These are phyloP conservation scores for Fonsecaea pugnacius DNA, from an alignment of 2,329 filamentous ascomycete genomes.

Conservation along the genomic window DNA sequence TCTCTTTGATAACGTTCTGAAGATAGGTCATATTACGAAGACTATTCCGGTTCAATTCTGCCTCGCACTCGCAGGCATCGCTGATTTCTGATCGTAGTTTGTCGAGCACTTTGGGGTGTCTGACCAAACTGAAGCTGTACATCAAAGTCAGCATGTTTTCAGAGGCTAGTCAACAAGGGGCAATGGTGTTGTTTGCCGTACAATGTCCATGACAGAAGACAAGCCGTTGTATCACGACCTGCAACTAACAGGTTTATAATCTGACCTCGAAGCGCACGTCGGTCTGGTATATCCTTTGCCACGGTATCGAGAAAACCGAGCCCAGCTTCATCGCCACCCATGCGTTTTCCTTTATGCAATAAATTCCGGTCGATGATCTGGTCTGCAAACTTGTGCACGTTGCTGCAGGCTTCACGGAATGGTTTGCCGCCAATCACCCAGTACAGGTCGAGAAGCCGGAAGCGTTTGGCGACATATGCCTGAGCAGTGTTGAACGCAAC, in stretches of 20 bases:
- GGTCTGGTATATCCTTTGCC: slow-evolving; percentile 51
- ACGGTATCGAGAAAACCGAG: slow-evolving; percentile 43
- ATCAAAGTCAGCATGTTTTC: slow-evolving; percentile 41
- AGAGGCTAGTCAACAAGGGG: background rate
- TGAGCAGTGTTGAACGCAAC: slow-evolving; percentile 56
- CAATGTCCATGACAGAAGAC: slow-evolving; percentile 76
- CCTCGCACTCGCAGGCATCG: slow-evolving; percentile 46
- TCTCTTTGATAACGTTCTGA: slow-evolving; percentile 56
- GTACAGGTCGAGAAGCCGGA: slow-evolving; percentile 49
- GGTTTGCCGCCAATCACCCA: slow-evolving; percentile 50
- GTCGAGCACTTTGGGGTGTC: slow-evolving; percentile 67
- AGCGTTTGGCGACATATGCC: slow-evolving; percentile 45
- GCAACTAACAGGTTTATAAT: slow-evolving; percentile 75
- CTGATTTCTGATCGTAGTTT: slow-evolving; percentile 75
- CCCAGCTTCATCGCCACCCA: background rate
- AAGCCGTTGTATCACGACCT: slow-evolving; percentile 80
- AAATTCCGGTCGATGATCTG: slow-evolving; percentile 3
- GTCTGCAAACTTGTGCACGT: slow-evolving; percentile 4
- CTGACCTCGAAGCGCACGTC: slow-evolving; percentile 38
- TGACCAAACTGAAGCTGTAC: slow-evolving; percentile 68
- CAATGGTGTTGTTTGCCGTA: slow-evolving; percentile 52
- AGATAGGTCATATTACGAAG: slow-evolving; percentile 43
- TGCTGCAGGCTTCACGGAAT: slow-evolving; percentile 27
- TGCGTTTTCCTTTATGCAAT: background rate
- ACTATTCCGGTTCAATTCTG: slow-evolving; percentile 38